Evolutionary conservation across 164 flowering plant species (phyloP), one percentile per base, ranked within the genome.

Genomic region (Macadamia tetraphylla): DNA sequence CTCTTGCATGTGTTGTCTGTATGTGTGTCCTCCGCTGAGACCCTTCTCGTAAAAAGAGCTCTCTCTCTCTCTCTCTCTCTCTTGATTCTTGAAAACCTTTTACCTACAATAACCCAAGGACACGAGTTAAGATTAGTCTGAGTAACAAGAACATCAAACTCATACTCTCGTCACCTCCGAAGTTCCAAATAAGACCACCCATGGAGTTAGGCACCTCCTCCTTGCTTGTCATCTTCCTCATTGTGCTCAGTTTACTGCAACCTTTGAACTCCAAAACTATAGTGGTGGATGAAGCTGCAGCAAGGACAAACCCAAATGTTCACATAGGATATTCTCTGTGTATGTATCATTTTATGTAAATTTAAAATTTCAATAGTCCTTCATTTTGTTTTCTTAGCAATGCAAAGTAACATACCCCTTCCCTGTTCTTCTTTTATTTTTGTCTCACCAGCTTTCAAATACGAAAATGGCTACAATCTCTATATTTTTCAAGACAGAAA

Each of bases 291-390:
- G 98, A 90, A 48, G 78, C 81, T 76, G 75, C 91, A 71, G 67
- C 82, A 56, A 87, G 94, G 97, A 84, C 58, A 55, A 80, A 82
- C 58, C 88, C 96, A 49, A 74, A 44, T 73, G 86, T 80, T 69
- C 87, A 81, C 71, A 79, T 91, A 9, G 97, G 96, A 63, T 97
- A 94, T 72, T 71, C 96, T 67, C 74, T 94, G 71, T 73, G 98
- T 94, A 84, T 85, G 92, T 77, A 23, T 46, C 31, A 35, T 35
- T 35, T 35, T 46, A 46, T 46, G 51, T 6, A 49, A 14, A 42
- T 14, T 12, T 10, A 6, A 3, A 62, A 31, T 13, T 9, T n/a
- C 3, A 46, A 69, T 71, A 57, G 3, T 2, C 15, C 2, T 18
- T 8, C n/a, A 29, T 29, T 12, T 11, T 13, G 30, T 29, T 52